Conservation (phyloP, 176 grass and related monocot species). For the Areca catechu region DNA sequence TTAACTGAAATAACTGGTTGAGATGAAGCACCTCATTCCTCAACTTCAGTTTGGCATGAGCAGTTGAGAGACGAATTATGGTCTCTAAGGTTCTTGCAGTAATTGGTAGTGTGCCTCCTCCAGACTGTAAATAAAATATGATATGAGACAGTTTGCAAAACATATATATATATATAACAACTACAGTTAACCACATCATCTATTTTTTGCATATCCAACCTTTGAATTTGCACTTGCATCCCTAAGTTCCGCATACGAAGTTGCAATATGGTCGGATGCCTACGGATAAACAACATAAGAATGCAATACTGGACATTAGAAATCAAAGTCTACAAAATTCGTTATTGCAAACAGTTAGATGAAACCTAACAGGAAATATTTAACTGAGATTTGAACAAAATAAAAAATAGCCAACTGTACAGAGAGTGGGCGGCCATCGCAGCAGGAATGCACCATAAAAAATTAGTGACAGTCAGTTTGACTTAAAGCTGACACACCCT, state of each 20-base stretch:
- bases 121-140: conserved; percentile 40
- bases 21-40: conserved; percentile 65
- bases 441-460: no score
- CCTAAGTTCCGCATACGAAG: conserved; percentile 94
- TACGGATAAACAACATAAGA: conserved; percentile 4
- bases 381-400: no score
- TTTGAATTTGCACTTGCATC: conserved; percentile 71
- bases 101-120: conserved; percentile 94
- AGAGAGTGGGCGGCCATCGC: no score
- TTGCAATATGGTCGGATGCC: conserved; percentile 96
- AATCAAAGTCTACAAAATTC: no score
- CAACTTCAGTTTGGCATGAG: conserved; percentile 96
- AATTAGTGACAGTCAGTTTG: no score
- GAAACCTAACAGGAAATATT: no score
- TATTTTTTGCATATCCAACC: conserved; percentile 19
- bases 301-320: no score
- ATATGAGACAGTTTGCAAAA: conserved; percentile 16
- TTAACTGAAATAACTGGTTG: neutral
- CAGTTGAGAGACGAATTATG: conserved; percentile 91
- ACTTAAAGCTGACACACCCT: no score
- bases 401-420: no score
- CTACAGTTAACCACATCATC: neutral
- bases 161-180: conserved; percentile 15
- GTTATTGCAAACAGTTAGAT: no score
- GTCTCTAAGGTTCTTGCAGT: conserved; percentile 98